Conservation (phyloP, 2,329 filamentous ascomycete species). For the Trichoderma endophyticum region DNA sequence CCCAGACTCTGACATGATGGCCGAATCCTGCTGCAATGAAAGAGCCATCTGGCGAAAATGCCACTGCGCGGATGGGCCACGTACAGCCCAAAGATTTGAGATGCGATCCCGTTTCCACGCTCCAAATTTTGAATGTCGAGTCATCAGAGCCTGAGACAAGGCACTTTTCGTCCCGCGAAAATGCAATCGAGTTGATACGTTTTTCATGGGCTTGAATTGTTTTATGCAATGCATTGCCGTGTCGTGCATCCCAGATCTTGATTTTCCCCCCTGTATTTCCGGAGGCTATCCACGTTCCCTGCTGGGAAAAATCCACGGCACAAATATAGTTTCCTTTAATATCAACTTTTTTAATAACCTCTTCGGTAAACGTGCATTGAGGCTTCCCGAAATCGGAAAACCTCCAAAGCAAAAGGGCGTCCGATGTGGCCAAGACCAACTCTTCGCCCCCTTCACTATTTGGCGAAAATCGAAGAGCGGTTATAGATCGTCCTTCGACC, state of each 20-base stretch:
- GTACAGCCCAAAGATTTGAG: background rate
- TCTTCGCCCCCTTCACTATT: background rate
- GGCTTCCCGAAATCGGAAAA: background rate
- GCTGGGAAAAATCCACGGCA: background rate
- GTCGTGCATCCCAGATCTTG: background rate
- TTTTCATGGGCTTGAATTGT: background rate
- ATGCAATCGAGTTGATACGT: background rate
- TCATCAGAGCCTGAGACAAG: background rate
- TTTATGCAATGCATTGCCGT: background rate
- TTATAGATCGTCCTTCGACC: no score
- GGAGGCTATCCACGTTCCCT: background rate
- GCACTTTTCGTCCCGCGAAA: background rate
- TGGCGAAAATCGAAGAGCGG: background rate
- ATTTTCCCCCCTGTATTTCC: background rate
- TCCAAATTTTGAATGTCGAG: background rate
- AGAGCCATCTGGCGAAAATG: background rate
- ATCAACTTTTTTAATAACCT: background rate
- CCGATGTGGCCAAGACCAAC: background rate
- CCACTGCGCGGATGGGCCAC: accelerated
- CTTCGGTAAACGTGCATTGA: background rate
- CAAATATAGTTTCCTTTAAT: accelerated
- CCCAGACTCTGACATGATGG: background rate
- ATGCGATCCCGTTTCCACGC: background rate
- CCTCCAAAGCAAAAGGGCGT: background rate
- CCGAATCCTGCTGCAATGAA: background rate